Base-by-base conservation (phyloP, 2,329 filamentous ascomycete genomes). In the Paecilomyces formosus region DNA sequence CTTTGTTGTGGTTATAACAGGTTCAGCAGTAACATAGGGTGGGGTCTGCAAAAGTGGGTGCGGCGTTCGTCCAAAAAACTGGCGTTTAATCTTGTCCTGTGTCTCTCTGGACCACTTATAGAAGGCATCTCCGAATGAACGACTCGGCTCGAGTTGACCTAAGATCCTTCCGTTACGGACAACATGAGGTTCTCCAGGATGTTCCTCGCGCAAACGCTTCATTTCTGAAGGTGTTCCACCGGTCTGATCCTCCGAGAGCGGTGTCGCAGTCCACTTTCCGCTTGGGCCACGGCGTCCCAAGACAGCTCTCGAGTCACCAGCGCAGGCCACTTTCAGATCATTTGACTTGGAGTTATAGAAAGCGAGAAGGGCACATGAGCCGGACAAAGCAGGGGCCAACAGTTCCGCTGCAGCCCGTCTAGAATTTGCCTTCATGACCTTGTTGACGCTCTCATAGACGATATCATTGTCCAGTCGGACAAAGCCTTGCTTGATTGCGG, bases 1-100 rank as follows among this genome's bases (percentile, higher is more conserved):
- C 73, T 94, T 88, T 53, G 93, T 97, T 1, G 92, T 96, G 0
- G 93, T 97, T 56, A 99, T 85, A 22, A 97, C 83, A 2, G 94
- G 94, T 75, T 99, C 95, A 1, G 94, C 94, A 3, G 94, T 99
- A 49, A 99, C 94, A 68, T 99, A 99, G 0, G 94, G 94, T 8
- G 94, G 94, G 0, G 92, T 97, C 74, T 90, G 91, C 59, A 97
- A 80, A 31, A 92, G 79, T 15, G 86, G 82, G 9, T 88, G 89
- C 1, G 90, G 87, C 13, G 85, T 88, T 55, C 92, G 86, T 22
- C 90, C 92, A 69, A 97, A 97, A 80, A 96, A 99, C 31, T 88
- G 88, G 63, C 82, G 81, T 71, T 92, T 91, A 57, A 99, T 82
- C 66, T 89, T 88, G 56, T 90, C 85, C 60, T 94, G 90, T 0